Base-by-base conservation (phyloP, 169 alveolate species). In the Sarcocystis neurona region DNA sequence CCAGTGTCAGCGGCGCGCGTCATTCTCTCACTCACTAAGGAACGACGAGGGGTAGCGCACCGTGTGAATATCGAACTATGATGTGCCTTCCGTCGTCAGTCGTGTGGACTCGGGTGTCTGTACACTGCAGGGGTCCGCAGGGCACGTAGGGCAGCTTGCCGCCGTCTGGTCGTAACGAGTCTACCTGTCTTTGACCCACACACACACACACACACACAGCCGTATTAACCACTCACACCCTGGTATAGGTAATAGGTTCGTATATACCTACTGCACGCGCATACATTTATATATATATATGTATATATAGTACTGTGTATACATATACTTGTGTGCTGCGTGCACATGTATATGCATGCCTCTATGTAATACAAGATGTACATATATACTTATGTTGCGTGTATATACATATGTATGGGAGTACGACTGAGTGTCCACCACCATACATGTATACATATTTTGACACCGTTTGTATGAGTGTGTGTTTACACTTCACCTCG, bases 231-330 rank as follows among this genome's bases (percentile, higher is more conserved):
- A n/a, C n/a, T n/a, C n/a, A n/a, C n/a, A n/a, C n/a, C n/a, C n/a
- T 58, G 70, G 23, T 23, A 27, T 27, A 27, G 70, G n/a, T 58
- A 58, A 58, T 58, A 27, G n/a, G n/a, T 58, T 27, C 27, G 70
- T 27, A 58, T 58, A 58, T 27, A n/a, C n/a, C n/a, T 27, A 27
- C n/a, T 58, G 70, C n/a, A 58, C n/a, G 70, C n/a, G 23, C 23
- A 72, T 72, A 41, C 23, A 72, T 15, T 37, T 72, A 41, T 72
- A 41, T 72, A 72, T 72, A 72, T 72, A 72, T 72, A 72, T 72
- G 23, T 23, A 41, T 72, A 23, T 72, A 72, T 72, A 41, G 12
- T 15, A 12, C 12, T 72, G 41, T 72, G 53, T 72, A 72, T 72
- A 72, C 53, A 41, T 72, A 15, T 72, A 41, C 23, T 15, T 72